Percentiles rank a stretch among this genome's conserved stretches.
These are phyloP conservation scores for Pueraria montana DNA, from an alignment of 306 rosid genomes.

Conservation along the genomic window DNA sequence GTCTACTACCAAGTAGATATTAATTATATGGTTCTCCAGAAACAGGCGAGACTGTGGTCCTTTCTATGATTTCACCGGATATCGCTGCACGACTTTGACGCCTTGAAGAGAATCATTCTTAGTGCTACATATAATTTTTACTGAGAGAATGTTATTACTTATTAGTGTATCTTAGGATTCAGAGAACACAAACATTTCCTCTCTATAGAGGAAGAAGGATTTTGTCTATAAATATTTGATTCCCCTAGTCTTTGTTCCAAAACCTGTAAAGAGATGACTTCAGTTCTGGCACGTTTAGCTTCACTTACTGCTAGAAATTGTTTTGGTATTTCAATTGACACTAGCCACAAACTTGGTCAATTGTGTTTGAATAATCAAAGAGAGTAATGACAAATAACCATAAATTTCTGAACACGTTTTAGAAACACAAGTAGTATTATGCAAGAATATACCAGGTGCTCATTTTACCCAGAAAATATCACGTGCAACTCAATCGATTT, in stretches of 20 bases:
- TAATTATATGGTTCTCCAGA: slow-evolving; percentile 33
- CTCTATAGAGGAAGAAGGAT: neutral
- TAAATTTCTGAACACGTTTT: slow-evolving; percentile 44
- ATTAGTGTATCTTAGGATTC: slow-evolving; percentile 4
- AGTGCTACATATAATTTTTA: slow-evolving; percentile 7
- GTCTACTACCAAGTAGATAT: slow-evolving; percentile 27
- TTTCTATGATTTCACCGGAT: neutral
- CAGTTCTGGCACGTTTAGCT: neutral
- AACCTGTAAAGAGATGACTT: slow-evolving; percentile 23
- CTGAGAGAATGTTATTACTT: neutral
- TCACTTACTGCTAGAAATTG: slow-evolving; percentile 1
- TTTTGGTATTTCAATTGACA: slow-evolving; percentile 41
- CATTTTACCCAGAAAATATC: slow-evolving; percentile 48
- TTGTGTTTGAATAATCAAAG: slow-evolving; percentile 13
- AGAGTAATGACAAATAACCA: slow-evolving; percentile 45
- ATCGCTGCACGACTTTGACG: neutral
- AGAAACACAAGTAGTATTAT: slow-evolving; percentile 36
- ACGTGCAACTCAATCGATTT: slow-evolving; percentile 12
- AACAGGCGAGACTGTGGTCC: slow-evolving; percentile 32
- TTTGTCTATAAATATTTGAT: neutral
- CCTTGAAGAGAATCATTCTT: slow-evolving; percentile 6
- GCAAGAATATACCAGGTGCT: slow-evolving; percentile 55
- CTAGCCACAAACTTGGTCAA: slow-evolving; percentile 49
- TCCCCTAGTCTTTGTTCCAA: slow-evolving; percentile 22
- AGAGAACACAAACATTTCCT: neutral